phyloP scores from a whole-genome alignment of 805 yeast species.

The Suhomyces pyralidae region DNA sequence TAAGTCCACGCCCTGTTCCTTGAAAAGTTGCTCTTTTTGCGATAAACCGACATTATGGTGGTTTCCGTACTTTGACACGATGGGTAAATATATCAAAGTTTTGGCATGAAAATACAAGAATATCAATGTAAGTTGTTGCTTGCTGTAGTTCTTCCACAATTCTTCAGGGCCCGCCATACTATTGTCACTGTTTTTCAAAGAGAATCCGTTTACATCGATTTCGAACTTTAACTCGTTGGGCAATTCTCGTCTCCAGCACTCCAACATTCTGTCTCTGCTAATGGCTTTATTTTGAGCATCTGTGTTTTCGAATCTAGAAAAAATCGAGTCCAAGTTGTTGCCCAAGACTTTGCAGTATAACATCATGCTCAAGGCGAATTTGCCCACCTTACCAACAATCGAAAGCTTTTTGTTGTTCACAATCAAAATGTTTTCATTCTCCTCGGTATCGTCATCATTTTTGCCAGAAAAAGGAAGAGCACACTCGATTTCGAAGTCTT shows the following conservation, averaged over 20 bases:
- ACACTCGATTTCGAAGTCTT: constrained; percentile 83
- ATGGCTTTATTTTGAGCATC: constrained; percentile 28
- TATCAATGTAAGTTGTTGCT: constrained; percentile 52
- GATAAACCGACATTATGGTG: constrained; percentile 43
- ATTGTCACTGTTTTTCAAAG: constrained; percentile 30
- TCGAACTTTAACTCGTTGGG: constrained; percentile 62
- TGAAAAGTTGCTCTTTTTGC: constrained; percentile 31
- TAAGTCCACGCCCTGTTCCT: constrained; percentile 32
- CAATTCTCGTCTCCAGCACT: constrained; percentile 73
- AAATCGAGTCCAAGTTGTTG: constrained; percentile 65
- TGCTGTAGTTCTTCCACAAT: constrained; percentile 30
- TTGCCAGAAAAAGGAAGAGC: constrained; percentile 66
- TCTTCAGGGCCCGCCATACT: constrained; percentile 5
- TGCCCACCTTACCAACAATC: constrained; percentile 68
- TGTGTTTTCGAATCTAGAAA: constrained; percentile 49
- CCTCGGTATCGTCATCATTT: constrained; percentile 37
- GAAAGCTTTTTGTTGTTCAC: constrained; percentile 58
- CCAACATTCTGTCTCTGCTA: constrained; percentile 61
- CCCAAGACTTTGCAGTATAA: constrained; percentile 72
- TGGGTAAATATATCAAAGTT: constrained; percentile 40
- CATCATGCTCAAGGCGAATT: constrained; percentile 61
- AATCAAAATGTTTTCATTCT: constrained; percentile 54
- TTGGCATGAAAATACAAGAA: constrained; percentile 44
- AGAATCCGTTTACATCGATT: constrained; percentile 55
- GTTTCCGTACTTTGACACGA: constrained; percentile 39